Evolutionary conservation across 225 moss, liverwort and hornwort species (phyloP).

Genomic region (Antitrichia curtipendula): DNA sequence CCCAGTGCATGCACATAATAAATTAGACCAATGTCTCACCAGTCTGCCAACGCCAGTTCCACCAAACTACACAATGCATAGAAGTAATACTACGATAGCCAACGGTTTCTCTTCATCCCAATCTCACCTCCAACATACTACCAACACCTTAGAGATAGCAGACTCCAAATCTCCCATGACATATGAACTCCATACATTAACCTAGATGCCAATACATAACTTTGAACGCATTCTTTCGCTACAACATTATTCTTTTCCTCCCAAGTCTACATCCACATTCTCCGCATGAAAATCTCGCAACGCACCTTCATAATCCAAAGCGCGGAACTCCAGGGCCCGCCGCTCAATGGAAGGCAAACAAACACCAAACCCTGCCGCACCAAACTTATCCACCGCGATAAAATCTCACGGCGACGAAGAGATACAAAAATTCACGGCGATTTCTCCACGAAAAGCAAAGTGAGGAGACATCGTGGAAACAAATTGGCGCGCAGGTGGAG

Average conservation of each 20-base stretch:
- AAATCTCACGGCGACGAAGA: background rate
- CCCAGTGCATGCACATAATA: background rate
- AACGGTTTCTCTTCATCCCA: background rate
- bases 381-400: background rate
- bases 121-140: background rate
- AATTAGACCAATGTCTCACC: background rate
- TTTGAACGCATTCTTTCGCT: background rate
- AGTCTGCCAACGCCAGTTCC: background rate
- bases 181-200: background rate
- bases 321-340: background rate
- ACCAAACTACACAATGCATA: background rate
- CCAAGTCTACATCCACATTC: background rate
- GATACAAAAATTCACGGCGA: background rate
- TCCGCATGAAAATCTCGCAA: background rate
- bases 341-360: background rate
- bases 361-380: background rate
- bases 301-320: background rate
- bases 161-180: background rate
- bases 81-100: background rate
- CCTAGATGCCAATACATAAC: background rate
- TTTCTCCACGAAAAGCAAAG: background rate
- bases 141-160: background rate
- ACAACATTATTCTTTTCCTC: background rate
- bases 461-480: background rate
- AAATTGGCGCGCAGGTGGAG: background rate